phyloP scores from a whole-genome alignment of 768 basidiomycete genomes.

The Pleurotus tuoliensis region DNA sequence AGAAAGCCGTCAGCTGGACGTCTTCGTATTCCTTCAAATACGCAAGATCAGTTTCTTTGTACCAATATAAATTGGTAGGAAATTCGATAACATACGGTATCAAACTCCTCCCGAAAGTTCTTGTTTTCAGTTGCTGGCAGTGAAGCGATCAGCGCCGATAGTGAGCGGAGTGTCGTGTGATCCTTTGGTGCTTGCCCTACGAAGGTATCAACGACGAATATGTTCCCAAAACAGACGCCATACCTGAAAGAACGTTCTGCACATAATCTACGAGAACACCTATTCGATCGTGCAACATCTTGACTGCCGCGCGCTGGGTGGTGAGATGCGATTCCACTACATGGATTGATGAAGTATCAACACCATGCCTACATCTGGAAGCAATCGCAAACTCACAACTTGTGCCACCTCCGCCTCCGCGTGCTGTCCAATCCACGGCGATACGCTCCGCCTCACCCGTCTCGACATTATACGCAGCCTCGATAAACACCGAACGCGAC shows the following conservation, averaged over 20 bases:
- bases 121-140: constrained; percentile 83
- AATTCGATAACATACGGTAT: constrained; percentile 51
- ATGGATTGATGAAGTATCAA: no score
- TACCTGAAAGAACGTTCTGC: constrained; percentile 69
- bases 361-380: background rate
- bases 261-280: constrained; percentile 86
- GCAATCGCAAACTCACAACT: constrained; percentile 50
- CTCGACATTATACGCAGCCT: constrained; percentile 85
- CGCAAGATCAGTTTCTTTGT: no score
- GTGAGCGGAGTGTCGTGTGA: constrained; percentile 75
- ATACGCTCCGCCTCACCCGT: constrained; percentile 99
- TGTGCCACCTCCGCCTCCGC: constrained; percentile 78
- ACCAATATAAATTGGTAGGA: no score
- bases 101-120: constrained; percentile 83
- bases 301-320: constrained; percentile 90
- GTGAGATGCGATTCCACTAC: constrained; percentile 88
- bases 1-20: constrained; percentile 86
- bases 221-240: constrained; percentile 13
- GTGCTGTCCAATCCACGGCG: constrained; percentile 93
- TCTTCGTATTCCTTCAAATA: constrained; percentile 84
- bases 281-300: constrained; percentile 95
- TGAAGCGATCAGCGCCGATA: constrained; percentile 83
- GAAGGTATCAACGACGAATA: background rate
- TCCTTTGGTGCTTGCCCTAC: constrained; percentile 74
- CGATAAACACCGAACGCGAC: constrained; percentile 76